phyloP scores from a whole-genome alignment of 2,329 filamentous ascomycete genomes.

The Alternaria brassicicola region DNA sequence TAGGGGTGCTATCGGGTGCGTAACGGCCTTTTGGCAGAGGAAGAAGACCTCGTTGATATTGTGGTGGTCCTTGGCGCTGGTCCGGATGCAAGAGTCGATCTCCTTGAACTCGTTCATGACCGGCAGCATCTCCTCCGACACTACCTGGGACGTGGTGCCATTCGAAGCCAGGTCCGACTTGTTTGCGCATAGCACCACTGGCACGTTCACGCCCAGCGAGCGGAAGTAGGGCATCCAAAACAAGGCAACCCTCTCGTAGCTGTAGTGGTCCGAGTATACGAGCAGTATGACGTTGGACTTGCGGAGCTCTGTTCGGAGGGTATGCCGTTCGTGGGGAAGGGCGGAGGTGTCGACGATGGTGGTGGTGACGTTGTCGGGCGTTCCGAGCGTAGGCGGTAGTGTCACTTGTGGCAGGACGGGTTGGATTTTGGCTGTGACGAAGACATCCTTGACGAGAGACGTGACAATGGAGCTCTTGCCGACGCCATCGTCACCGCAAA shows the following conservation, averaged over 20 bases:
- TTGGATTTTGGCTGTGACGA: conserved; percentile 94
- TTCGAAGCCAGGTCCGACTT: conserved; percentile 87
- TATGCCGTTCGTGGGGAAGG: conserved; percentile 88
- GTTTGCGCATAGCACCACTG: conserved; percentile 94
- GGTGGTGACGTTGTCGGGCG: conserved; percentile 94
- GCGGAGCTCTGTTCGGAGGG: conserved; percentile 88
- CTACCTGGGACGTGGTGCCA: conserved; percentile 78
- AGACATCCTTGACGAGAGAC: conserved; percentile 95
- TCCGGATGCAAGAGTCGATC: conserved; percentile 96
- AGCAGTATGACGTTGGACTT: conserved; percentile 97
- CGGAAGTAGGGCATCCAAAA: conserved; percentile 99
- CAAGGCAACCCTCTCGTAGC: conserved; percentile 93
- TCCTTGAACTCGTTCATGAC: conserved; percentile 99
- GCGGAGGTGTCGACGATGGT: conserved; percentile 98
- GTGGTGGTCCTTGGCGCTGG: conserved; percentile 87
- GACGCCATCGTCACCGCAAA: conserved; percentile 88
- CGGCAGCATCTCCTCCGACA: conserved; percentile 96
- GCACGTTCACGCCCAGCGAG: conserved; percentile 96
- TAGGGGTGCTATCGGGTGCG: conserved; percentile 92
- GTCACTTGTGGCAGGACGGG: conserved; percentile 93
- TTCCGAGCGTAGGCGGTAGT: conserved; percentile 89
- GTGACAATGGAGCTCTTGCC: conserved; percentile 71
- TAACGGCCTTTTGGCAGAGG: conserved; percentile 96
- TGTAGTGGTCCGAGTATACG: conserved; percentile 98
- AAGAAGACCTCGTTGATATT: conserved; percentile 97